Base-by-base conservation (phyloP, 306 rosid genomes). In the Corylus americana region DNA sequence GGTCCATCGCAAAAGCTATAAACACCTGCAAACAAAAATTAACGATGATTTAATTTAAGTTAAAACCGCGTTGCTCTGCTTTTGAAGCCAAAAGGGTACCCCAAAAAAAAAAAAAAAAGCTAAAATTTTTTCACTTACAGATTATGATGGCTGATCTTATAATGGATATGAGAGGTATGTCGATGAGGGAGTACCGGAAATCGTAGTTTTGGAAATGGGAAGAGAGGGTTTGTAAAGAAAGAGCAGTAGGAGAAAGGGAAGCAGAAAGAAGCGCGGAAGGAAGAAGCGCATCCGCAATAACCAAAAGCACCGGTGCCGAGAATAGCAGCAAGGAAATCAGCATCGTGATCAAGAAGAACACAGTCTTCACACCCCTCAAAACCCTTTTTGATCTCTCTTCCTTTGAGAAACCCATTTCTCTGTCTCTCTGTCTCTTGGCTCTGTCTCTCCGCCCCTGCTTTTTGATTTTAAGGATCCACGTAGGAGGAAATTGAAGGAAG, bases 1-100 rank as follows among this genome's bases (percentile, higher is more conserved):
- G 96, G 98, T 57, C 99, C 97, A 77, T 92, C 98, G 8, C 97
- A 96, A 53, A 88, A 80, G 83, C 97, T 88, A 74, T 96, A 96
- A 80, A 96, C 96, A 81, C 98, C 99, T 96, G 20, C 48, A 71
- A 13, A 74, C 64, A 57, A 39, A 67, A 13, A 1, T 63, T 4
- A 44, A 8, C 4, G 14, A 25, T 11, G 4, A 59, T 9, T 59
- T 11, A 22, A 59, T 9, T 59, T 25, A 22, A 59, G 66, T 25
- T 59, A 16, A 1, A 17, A 73, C 2, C 66, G 7, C 47, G 6
- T 66, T 45, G 4, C 27, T 27, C n/a, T 8, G 70, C 20, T 63
- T 31, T 29, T 5, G 44, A 59, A 47, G 49, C 27, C 82, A 61
- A 78, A 85, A 83, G 81, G 84, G 84, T 83, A 55, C 3, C 42